Conservation (phyloP, 257 asterid species). For the Striga asiatica region DNA sequence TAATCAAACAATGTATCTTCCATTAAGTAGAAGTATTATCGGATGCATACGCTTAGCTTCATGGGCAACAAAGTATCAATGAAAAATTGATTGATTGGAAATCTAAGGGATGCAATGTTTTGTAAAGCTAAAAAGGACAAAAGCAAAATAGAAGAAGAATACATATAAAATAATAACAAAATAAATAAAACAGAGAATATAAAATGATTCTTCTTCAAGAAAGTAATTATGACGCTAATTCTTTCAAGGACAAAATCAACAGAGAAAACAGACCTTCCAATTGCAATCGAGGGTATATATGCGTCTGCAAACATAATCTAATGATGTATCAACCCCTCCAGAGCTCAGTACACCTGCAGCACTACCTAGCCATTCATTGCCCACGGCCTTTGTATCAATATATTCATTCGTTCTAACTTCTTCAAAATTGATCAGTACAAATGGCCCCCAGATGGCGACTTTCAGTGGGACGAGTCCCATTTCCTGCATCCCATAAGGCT, state of each 20-base stretch:
- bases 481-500: conserved; percentile 36
- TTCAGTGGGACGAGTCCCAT: conserved; percentile 67
- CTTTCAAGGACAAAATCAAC: too few relatives aligned
- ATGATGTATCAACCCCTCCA: conserved; percentile 47
- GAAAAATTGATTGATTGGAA: too few relatives aligned
- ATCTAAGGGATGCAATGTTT: too few relatives aligned
- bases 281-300: conserved; percentile 72
- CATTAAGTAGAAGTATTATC: neutral
- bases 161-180: too few relatives aligned
- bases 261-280: conserved; percentile 65
- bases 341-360: conserved; percentile 47
- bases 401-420: conserved; percentile 18
- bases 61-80: too few relatives aligned
- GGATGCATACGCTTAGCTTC: too few relatives aligned
- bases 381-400: conserved; percentile 24
- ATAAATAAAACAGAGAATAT: too few relatives aligned
- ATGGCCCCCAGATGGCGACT: conserved; percentile 80
- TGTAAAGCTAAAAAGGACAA: too few relatives aligned
- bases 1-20: neutral
- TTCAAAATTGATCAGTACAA: conserved; percentile 52
- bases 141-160: too few relatives aligned
- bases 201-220: too few relatives aligned
- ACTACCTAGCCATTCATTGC: conserved; percentile 69
- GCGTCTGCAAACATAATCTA: conserved; percentile 53
- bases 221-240: too few relatives aligned